phyloP scores from a whole-genome alignment of 345 rosid genomes.

The Balakata baccata region DNA sequence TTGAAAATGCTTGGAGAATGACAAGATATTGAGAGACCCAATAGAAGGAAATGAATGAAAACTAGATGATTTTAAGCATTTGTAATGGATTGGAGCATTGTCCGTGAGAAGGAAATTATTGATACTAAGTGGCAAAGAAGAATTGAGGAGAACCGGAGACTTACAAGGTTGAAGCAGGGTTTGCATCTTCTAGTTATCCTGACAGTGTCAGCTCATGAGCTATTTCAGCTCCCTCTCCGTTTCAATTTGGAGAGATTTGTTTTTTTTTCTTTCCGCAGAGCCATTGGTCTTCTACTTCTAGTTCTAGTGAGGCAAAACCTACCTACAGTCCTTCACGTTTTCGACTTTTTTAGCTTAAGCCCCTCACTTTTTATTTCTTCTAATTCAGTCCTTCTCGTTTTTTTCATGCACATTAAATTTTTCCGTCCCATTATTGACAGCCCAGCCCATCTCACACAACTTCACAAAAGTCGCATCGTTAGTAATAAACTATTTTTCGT shows the following conservation, averaged over 20 bases:
- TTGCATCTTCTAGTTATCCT: slow-evolving; percentile 51
- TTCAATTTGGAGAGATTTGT: background rate
- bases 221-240: background rate
- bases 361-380: no score
- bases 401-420: no score
- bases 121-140: slow-evolving; percentile 14
- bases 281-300: background rate
- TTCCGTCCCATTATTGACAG: no score
- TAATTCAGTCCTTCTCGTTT: no score
- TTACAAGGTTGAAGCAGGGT: slow-evolving; percentile 48
- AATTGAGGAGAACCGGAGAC: slow-evolving; percentile 31
- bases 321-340: no score
- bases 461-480: no score
- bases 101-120: slow-evolving; percentile 1
- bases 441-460: no score
- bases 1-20: slow-evolving; percentile 16
- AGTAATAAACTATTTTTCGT: no score
- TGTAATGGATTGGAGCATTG: slow-evolving; percentile 15
- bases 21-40: slow-evolving; percentile 8
- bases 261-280: background rate
- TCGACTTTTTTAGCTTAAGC: no score
- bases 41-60: slow-evolving; percentile 21
- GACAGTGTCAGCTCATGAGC: slow-evolving; percentile 19
- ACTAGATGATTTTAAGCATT: slow-evolving; percentile 17
- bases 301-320: no score